Evolutionary conservation across 306 rosid species (phyloP).

Genomic region (Herpetospermum pedunculosum): DNA sequence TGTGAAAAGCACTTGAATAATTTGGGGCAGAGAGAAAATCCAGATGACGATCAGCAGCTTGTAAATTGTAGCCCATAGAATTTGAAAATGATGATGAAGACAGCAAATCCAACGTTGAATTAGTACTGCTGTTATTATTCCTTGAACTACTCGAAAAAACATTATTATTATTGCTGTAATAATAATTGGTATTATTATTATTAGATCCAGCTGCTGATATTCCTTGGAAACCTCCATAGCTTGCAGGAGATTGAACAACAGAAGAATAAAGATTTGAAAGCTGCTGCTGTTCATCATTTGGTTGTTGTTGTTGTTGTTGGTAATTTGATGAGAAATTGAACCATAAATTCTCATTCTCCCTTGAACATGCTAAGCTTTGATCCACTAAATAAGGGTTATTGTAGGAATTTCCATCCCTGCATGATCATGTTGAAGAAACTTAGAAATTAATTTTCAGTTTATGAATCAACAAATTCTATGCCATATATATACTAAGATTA

Average conservation of each 20-base stretch:
- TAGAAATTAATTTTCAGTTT: no score
- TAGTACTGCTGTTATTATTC: background rate
- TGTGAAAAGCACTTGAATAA: slow-evolving; percentile 7
- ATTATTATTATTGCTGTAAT: slow-evolving; percentile 7
- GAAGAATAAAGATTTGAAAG: slow-evolving; percentile 9
- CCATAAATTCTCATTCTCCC: slow-evolving; percentile 14
- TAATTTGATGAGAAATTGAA: slow-evolving; percentile 5
- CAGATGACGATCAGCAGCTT: slow-evolving; percentile 15
- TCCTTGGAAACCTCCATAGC: slow-evolving; percentile 16
- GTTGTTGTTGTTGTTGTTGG: background rate
- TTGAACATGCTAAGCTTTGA: slow-evolving; percentile 22
- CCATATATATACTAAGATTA: no score
- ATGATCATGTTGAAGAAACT: background rate
- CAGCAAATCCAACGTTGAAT: slow-evolving; percentile 11
- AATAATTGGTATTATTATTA: slow-evolving; percentile 8
- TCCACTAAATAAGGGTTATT: slow-evolving; percentile 17
- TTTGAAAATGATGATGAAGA: slow-evolving; percentile 26
- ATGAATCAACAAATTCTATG: no score
- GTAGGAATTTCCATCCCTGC: slow-evolving; percentile 20
- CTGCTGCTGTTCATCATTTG: slow-evolving; percentile 16
- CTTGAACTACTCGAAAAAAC: slow-evolving; percentile 8
- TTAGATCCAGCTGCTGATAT: slow-evolving; percentile 10
- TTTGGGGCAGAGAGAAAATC: slow-evolving; percentile 13
- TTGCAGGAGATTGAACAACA: background rate
- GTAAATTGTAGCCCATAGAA: slow-evolving; percentile 26